A percentile compares a stretch with the other conserved stretches of the same genome.
These are phyloP conservation scores for Neurospora sp. DNA, from an alignment of 495 filamentous ascomycete species.

Conservation along the genomic window DNA sequence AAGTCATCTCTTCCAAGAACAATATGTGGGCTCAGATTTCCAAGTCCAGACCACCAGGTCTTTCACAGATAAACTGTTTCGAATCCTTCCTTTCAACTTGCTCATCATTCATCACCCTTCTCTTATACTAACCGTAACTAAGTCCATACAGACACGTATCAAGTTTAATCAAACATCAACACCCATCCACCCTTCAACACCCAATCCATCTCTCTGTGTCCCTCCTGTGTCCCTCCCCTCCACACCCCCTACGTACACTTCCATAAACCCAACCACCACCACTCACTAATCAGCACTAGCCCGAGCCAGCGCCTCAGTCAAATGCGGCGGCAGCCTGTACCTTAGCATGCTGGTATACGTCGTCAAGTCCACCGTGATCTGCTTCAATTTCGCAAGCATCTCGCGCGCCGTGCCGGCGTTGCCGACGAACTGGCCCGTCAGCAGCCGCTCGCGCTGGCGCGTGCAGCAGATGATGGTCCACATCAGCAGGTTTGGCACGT, in stretches of 20 bases:
- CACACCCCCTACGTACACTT: no score
- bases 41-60: background rate
- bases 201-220: background rate
- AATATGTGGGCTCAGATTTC: background rate
- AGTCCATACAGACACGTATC: background rate
- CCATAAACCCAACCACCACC: no score
- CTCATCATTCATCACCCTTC: background rate
- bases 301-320: conserved; percentile 73
- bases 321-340: conserved; percentile 62
- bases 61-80: background rate
- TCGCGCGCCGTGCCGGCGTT: conserved; percentile 54
- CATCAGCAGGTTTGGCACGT: conserved; percentile 78
- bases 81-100: background rate
- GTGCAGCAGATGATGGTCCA: conserved; percentile 85
- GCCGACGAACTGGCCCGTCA: conserved; percentile 56
- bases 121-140: background rate
- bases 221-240: background rate
- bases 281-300: conserved; percentile 52
- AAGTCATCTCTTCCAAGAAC: background rate
- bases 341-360: conserved; percentile 90
- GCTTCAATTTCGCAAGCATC: conserved; percentile 59
- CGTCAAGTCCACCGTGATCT: conserved; percentile 77
- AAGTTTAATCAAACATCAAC: background rate
- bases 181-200: background rate
- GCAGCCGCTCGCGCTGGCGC: conserved; percentile 57